Evolutionary conservation across 805 yeast species (phyloP), one percentile per base, ranked within the genome.

Genomic region (Zygosaccharomyces gambellarensis): DNA sequence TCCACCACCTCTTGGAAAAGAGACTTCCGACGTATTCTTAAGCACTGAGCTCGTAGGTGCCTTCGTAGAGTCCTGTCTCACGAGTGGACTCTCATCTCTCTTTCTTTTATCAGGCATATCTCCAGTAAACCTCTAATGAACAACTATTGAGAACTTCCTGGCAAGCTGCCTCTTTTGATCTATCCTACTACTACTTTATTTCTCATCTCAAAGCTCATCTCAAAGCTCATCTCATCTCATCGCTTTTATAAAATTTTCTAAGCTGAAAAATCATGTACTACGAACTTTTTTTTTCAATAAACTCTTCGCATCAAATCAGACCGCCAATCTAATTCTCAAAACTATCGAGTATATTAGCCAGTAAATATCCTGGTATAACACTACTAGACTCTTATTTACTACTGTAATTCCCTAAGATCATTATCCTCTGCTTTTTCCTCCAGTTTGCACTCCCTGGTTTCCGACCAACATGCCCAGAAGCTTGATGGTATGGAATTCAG

Each of bases 1-100:
- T 10, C 85, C 81, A 45, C 99, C 99, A 59, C 99, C 99, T 81
- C 99, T 86, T 45, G 99, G 99, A 65, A 94, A 94, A 14, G 78
- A 65, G 22, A 67, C 67, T 36, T 70, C 73, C 28, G 71, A 75
- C 38, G 67, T 59, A 30, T 57, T 58, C 43, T 69, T 65, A 21
- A 75, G 53, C 21, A 74, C 59, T 21, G 77, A 71, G 19, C 54
- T 55, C 19, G 58, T 48, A 36, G 75, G 75, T 21, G 66, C 72
- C 48, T 54, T 54, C 3, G 76, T 71, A n/a, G 61, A 57, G 56
- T 72, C 76, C 53, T 70, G 67, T 50, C 74, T 69, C 27, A 63
- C 56, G 36, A 73, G 58, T 42, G 76, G 76, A 39, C 71, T 71
- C 41, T 74, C 78, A 34, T 74, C 72, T 69, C 80, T 76, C 60